Base-by-base conservation (phyloP, 1,139 yeast genomes). In the Nematodospora anomalae region DNA sequence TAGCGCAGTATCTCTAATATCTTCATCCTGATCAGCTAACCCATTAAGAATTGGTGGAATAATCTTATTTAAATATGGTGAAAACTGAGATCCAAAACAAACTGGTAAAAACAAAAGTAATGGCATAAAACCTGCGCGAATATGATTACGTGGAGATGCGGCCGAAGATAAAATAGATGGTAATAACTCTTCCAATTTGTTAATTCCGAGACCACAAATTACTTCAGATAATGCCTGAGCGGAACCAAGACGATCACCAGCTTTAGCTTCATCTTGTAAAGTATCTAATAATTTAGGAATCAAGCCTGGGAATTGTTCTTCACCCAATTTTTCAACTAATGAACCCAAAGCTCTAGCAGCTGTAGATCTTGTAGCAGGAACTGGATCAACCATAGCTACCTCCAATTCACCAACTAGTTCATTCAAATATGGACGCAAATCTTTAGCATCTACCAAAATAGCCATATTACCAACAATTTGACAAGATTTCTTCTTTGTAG, bases 391-490 rank as follows among this genome's bases (percentile, higher is more conserved):
- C 96, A 94, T 90, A 2, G 97, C 96, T 29, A 76, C 71, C 58
- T 92, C 96, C 42, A 94, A 76, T 52, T 89, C 97, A 10, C 79
- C 74, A 31, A 90, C 83, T 50, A 94, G 71, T 33, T 80, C 76
- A 16, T 79, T 75, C 51, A 94, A 70, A 61, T 94, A 92, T 18
- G 97, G 97, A 42, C 79, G 66, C 44, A 94, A 72, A 57, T 94
- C 98, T 48, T 77, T 80, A 16, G 88, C 74, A 50, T 90, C 97
- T 15, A 95, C 96, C 52, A 94, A 73, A 59, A 92, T 88, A 2
- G 98, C 89, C 97, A 94, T 90, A 56, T 92, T 92, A 47, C 98
- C 98, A 27, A 94, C 97, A 69, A 94, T 92, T 63, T 92, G 97
- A 61, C 97, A 89, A 0, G 98, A 95, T 61, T 88, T 89, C 60